Percentiles rank a stretch among this genome's conserved stretches.
Evolutionary conservation across 805 yeast genomes (phyloP).

Genomic region (Citeromyces matritensis): DNA sequence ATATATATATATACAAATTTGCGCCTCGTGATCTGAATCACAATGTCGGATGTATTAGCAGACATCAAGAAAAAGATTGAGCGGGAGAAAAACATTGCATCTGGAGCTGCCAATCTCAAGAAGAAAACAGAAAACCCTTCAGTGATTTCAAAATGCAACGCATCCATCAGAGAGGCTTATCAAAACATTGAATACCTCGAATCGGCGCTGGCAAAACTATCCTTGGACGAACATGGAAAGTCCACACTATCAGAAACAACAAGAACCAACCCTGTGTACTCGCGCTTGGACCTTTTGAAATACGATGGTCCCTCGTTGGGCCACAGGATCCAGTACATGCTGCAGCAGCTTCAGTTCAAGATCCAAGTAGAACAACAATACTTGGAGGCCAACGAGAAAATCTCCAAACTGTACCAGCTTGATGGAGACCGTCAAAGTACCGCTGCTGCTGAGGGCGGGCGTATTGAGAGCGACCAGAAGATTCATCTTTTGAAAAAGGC

Average conservation of each 20-base stretch:
- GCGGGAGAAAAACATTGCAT: slow-evolving; percentile 75
- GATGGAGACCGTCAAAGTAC: slow-evolving; percentile 85
- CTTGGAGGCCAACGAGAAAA: slow-evolving; percentile 81
- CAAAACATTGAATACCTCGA: slow-evolving; percentile 81
- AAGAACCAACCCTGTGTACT: slow-evolving; percentile 28
- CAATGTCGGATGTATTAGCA: too few relatives aligned
- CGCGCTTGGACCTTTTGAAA: slow-evolving; percentile 70
- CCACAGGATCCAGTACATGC: slow-evolving; percentile 88
- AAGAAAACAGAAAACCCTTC: slow-evolving; percentile 64
- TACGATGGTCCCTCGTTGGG: slow-evolving; percentile 93
- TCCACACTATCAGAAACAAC: slow-evolving; percentile 5
- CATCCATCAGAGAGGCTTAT: slow-evolving; percentile 82
- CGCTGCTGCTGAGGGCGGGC: slow-evolving; percentile 81
- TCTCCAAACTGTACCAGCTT: slow-evolving; percentile 69
- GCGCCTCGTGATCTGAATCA: too few relatives aligned
- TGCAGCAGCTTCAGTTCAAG: slow-evolving; percentile 88
- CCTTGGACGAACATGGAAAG: slow-evolving; percentile 15
- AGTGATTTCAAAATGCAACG: slow-evolving; percentile 84
- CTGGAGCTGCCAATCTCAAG: slow-evolving; percentile 73
- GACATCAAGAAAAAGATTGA: slow-evolving; percentile 81
- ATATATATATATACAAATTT: too few relatives aligned
- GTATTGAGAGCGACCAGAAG: slow-evolving; percentile 70
- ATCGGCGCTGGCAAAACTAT: slow-evolving; percentile 54
- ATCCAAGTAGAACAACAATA: slow-evolving; percentile 90
- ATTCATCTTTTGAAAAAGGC: slow-evolving; percentile 75